These are phyloP conservation scores for Phytophthora europaea DNA, from an alignment of 352 stramenopile species.

Conservation along the genomic window DNA sequence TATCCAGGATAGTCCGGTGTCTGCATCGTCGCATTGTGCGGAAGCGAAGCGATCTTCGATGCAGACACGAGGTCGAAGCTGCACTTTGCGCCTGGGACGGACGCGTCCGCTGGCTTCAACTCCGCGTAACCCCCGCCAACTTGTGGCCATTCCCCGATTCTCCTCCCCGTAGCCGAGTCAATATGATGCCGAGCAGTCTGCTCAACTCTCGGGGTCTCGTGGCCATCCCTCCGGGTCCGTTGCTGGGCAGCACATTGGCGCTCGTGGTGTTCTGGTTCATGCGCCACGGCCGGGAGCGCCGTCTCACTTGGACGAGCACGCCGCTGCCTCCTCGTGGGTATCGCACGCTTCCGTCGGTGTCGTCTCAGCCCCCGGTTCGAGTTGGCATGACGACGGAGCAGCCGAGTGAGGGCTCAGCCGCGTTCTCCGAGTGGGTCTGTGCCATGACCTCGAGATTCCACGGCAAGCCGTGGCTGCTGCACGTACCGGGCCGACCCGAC, in stretches of 20 bases:
- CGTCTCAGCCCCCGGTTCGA: slow-evolving; percentile 4
- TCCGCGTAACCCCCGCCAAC: slow-evolving; percentile 11
- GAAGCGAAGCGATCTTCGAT: background rate
- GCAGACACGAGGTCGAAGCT: background rate
- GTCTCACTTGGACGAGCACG: slow-evolving; percentile 29
- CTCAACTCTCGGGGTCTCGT: slow-evolving; percentile 10
- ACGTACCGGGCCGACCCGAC: slow-evolving; percentile 22
- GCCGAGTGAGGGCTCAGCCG: slow-evolving; percentile 16
- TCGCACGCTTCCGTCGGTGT: slow-evolving; percentile 8
- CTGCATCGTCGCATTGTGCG: background rate
- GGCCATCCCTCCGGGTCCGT: slow-evolving; percentile 25
- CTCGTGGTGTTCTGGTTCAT: slow-evolving; percentile 32
- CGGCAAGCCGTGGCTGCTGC: slow-evolving; percentile 39
- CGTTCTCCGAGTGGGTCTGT: slow-evolving; percentile 37
- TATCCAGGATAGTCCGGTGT: background rate
- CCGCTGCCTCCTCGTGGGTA: slow-evolving; percentile 32
- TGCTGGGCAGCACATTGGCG: slow-evolving; percentile 36
- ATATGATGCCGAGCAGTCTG: slow-evolving; percentile 26
- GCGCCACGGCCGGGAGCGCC: slow-evolving; percentile 19
- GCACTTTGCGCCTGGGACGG: slow-evolving; percentile 17
- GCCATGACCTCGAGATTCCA: slow-evolving; percentile 27
- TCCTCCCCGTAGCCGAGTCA: background rate
- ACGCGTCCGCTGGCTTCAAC: slow-evolving; percentile 15
- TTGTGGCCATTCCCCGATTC: slow-evolving; percentile 13
- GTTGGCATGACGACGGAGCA: slow-evolving; percentile 19